These are phyloP conservation scores for Penicillium janthinellum DNA, from an alignment of 2,329 filamentous ascomycete genomes.

Conservation along the genomic window DNA sequence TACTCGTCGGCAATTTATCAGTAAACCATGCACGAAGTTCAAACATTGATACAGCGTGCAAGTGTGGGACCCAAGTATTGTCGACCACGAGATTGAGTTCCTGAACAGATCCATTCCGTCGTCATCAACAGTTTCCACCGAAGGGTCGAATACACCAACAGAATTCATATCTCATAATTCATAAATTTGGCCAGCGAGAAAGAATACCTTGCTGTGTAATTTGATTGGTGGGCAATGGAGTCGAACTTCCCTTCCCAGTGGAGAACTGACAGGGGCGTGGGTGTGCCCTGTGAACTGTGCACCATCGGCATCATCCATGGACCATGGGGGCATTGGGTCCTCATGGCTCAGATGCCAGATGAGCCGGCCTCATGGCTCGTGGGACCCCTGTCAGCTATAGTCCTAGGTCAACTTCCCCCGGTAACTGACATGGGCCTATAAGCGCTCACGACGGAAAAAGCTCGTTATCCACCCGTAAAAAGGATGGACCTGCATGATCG, in stretches of 20 bases:
- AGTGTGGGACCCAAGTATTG: neutral
- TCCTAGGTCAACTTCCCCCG: neutral
- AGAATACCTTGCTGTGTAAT: conserved; percentile 4
- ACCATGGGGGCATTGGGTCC: neutral
- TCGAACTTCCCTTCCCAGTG: conserved; percentile 8
- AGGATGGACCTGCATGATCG: conserved; percentile 1
- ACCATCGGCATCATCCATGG: neutral
- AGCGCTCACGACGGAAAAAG: neutral
- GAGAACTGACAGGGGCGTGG: neutral
- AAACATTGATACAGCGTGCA: too few relatives aligned
- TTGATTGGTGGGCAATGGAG: conserved; percentile 18
- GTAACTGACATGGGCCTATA: neutral
- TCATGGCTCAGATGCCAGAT: neutral
- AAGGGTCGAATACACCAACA: too few relatives aligned
- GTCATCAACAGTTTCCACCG: neutral
- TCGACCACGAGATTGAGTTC: conserved; percentile 23
- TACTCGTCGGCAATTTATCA: too few relatives aligned
- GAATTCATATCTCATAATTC: neutral
- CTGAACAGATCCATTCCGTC: conserved; percentile 7
- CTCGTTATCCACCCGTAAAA: neutral
- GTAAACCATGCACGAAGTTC: too few relatives aligned
- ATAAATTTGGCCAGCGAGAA: conserved; percentile 1
- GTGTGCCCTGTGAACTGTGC: too few relatives aligned
- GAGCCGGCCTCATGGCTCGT: conserved; percentile 3
- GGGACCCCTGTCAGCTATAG: conserved; percentile 13